Base-by-base conservation (phyloP, 345 rosid genomes). In the Citrus trifoliata region DNA sequence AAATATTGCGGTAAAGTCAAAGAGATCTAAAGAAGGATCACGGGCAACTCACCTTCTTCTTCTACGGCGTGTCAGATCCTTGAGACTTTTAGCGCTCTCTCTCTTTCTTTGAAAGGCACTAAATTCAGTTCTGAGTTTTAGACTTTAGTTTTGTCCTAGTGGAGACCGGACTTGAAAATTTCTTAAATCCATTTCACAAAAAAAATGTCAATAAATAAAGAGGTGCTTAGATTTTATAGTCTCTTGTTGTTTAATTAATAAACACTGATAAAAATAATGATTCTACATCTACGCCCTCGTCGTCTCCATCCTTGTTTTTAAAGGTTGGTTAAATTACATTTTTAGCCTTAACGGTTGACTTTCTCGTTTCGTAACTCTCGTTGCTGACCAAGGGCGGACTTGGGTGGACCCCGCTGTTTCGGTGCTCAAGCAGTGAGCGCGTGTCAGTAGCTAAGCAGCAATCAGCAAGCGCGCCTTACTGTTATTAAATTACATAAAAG, bases 171-270 rank as follows among this genome's bases (percentile, higher is more conserved):
- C 85, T 67, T 80, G 74, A 79, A 81, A 80, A 66, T 6, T 78
- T 75, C 79, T 87, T 79, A 85, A 85, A 87, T 85, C 80, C 74
- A 55, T 32, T 80, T 80, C 46, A 69, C 18, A 58, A 32, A 63
- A 25, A 35, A 25, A 4, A 6, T 21, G 32, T 10, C 14, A n/a
- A 16, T 35, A 9, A 14, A 18, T 24, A 27, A 42, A 25, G 33
- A 0, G 28, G 24, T 19, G 55, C 56, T 59, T 73, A 37, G 19
- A 40, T 62, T 75, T 62, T 46, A 63, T 63, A 27, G 27, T 70
- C 16, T 18, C 35, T 9, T 33, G 46, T 53, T 51, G 42, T 30
- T 51, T 32, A 42, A 46, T 71, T 28, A 71, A 71, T 16, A 16
- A 46, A 69, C 30, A 16, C 18, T 27, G 14, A 3, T 32, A 33